Base-by-base conservation (phyloP, 2,329 filamentous ascomycete genomes). In the Phialophora chinensis region DNA sequence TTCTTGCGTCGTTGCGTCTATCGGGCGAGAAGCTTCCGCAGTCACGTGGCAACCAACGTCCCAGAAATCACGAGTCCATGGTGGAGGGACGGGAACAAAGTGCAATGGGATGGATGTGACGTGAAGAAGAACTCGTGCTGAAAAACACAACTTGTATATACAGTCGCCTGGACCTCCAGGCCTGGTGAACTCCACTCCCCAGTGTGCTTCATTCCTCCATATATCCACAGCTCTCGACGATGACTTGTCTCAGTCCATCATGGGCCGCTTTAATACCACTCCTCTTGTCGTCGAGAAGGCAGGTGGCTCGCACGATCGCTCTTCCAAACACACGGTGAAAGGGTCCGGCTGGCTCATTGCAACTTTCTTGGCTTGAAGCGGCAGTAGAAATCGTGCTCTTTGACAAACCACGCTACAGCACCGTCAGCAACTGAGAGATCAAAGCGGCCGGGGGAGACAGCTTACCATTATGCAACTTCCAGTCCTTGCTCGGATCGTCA, bases 381-480 rank as follows among this genome's bases (percentile, higher is more conserved):
- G 29, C 75, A 74, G 60, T 75, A 73, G 65, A 78, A 75, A 57
- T 75, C 71, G 58, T 75, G 71, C 62, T 77, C 74, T 56, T 74
- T 76, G 3, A 86, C 82, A 71, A 86, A 86, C 84, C 84, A 87
- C 17, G 83, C 82, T 77, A 42, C 23, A n/a, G 12, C 17, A 4
- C 5, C 10, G 49, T 66, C 20, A 66, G 60, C n/a, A 38, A 53
- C 23, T 5, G 17, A 7, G 6, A 33, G 4, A 6, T 29, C 33
- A 4, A 27, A 29, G 5, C n/a, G 23, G 8, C 38, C n/a, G 23
- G 4, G 44, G 17, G n/a, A 14, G 35, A 50, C 17, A 38, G 63
- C 65, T 69, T 49, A 69, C 67, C 67, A 62, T 73, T 73, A 54
- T 71, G 68, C 57, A 72, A 60, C 59, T 67, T 71, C 72, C 72